Evolutionary conservation across 139 green algal species (phyloP).

Genomic region (Chlamydomonas sp.): DNA sequence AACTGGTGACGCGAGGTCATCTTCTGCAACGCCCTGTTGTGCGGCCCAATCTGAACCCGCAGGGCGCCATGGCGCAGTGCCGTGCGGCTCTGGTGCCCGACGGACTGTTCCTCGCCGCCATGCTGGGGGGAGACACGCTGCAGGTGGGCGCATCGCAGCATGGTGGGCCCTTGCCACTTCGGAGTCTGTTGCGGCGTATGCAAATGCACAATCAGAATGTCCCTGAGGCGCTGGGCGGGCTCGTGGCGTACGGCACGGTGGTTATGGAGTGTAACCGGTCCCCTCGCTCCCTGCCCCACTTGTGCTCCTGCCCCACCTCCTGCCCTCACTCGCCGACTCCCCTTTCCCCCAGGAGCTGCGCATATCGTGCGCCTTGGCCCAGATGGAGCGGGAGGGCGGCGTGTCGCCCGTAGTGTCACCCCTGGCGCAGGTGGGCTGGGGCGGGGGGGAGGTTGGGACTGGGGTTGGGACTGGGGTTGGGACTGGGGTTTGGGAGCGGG

Average conservation of each 20-base stretch:
- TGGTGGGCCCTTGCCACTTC: too few species aligned
- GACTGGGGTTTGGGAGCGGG: too few species aligned
- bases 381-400: conserved; percentile 76
- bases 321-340: background rate
- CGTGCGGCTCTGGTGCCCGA: conserved; percentile 71
- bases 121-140: conserved; percentile 82
- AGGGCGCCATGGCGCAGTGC: conserved; percentile 69
- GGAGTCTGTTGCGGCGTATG: too few species aligned
- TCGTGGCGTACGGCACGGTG: too few species aligned
- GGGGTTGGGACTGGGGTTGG: too few species aligned
- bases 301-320: background rate
- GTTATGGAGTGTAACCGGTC: too few species aligned
- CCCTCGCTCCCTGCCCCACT: background rate
- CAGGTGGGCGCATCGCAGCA: conserved; percentile 34
- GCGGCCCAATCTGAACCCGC: background rate
- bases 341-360: conserved; percentile 65
- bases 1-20: background rate
- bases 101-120: conserved; percentile 75
- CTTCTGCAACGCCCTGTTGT: too few species aligned
- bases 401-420: conserved; percentile 77
- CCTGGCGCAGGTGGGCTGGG: conserved; percentile 62
- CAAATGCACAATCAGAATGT: too few species aligned
- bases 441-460: background rate
- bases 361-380: conserved; percentile 75
- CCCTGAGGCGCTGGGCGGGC: too few species aligned